phyloP scores from a whole-genome alignment of 495 filamentous ascomycete species.

The Collariella sp. region DNA sequence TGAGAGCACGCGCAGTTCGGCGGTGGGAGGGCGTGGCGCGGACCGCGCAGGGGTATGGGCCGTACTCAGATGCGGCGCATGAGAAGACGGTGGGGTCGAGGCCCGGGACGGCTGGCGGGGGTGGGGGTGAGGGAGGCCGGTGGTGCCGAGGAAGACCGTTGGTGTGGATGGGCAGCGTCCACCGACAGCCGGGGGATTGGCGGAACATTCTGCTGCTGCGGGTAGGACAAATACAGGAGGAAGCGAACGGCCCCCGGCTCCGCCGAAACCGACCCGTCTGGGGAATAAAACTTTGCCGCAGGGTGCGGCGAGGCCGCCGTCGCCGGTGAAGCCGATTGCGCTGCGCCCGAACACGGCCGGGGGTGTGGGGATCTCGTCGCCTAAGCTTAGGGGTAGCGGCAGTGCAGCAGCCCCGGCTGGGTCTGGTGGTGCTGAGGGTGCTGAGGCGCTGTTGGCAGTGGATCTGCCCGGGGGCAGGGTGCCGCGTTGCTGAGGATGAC shows the following conservation, averaged over 20 bases:
- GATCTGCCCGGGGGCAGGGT: slow-evolving; percentile 32
- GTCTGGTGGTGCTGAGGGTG: slow-evolving; percentile 7
- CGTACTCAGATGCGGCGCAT: slow-evolving; percentile 53
- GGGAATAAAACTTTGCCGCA: slow-evolving; percentile 39
- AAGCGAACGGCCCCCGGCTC: slow-evolving; percentile 28
- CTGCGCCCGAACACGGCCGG: background rate
- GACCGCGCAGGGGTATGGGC: slow-evolving; percentile 84
- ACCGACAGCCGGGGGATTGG: background rate
- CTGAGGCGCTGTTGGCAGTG: slow-evolving; percentile 31
- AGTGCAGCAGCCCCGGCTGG: background rate
- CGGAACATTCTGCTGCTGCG: slow-evolving; percentile 5
- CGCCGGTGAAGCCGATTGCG: slow-evolving; percentile 28
- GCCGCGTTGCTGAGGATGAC: slow-evolving; percentile 40
- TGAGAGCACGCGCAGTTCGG: slow-evolving; percentile 56
- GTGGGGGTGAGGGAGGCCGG: slow-evolving; percentile 14
- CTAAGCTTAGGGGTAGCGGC: slow-evolving; percentile 10
- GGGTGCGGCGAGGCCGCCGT: slow-evolving; percentile 18
- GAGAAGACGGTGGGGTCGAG: slow-evolving; percentile 12
- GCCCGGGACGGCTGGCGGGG: slow-evolving; percentile 6
- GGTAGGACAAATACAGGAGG: background rate
- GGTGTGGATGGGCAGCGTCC: background rate
- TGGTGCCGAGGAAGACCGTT: slow-evolving; percentile 30
- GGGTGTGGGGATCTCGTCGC: background rate
- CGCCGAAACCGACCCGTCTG: slow-evolving; percentile 47
- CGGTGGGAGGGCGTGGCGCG: slow-evolving; percentile 50